phyloP scores from a whole-genome alignment of 225 moss, liverwort and hornwort species.

The Antitrichia curtipendula region DNA sequence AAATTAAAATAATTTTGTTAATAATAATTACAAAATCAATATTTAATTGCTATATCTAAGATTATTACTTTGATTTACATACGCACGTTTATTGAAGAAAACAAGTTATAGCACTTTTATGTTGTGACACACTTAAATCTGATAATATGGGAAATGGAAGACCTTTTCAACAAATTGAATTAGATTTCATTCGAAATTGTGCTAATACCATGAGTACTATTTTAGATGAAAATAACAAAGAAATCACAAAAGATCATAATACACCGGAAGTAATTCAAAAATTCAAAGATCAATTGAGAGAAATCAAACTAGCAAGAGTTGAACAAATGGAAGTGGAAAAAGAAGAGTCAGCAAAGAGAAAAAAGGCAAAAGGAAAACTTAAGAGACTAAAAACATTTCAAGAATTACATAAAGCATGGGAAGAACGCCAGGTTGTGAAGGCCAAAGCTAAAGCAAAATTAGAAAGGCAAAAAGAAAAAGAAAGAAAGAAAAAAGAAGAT shows the following conservation, averaged over 20 bases:
- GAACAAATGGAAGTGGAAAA: slow-evolving; percentile 26
- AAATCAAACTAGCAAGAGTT: slow-evolving; percentile 38
- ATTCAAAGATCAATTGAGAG: slow-evolving; percentile 21
- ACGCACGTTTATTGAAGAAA: neutral
- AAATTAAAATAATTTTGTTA: neutral
- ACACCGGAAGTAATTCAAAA: slow-evolving; percentile 37
- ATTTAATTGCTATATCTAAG: neutral
- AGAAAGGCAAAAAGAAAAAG: slow-evolving; percentile 27
- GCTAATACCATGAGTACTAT: slow-evolving; percentile 36
- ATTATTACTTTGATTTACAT: neutral
- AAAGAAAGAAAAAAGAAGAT: slow-evolving; percentile 17
- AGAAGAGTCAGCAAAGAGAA: neutral
- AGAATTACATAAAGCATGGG: slow-evolving; percentile 33
- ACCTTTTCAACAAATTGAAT: slow-evolving; percentile 35
- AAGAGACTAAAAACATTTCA: slow-evolving; percentile 25
- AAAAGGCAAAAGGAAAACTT: slow-evolving; percentile 24
- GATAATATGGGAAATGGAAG: slow-evolving; percentile 46
- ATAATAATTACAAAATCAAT: neutral
- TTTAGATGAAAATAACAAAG: slow-evolving; percentile 46
- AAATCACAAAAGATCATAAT: slow-evolving; percentile 16
- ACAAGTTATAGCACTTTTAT: slow-evolving; percentile 63
- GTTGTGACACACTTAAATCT: slow-evolving; percentile 62
- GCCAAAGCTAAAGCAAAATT: slow-evolving; percentile 1
- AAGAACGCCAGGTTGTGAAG: neutral
- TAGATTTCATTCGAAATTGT: slow-evolving; percentile 44